Conservation (phyloP, 2,329 filamentous ascomycete species). For the Claviceps sp. region DNA sequence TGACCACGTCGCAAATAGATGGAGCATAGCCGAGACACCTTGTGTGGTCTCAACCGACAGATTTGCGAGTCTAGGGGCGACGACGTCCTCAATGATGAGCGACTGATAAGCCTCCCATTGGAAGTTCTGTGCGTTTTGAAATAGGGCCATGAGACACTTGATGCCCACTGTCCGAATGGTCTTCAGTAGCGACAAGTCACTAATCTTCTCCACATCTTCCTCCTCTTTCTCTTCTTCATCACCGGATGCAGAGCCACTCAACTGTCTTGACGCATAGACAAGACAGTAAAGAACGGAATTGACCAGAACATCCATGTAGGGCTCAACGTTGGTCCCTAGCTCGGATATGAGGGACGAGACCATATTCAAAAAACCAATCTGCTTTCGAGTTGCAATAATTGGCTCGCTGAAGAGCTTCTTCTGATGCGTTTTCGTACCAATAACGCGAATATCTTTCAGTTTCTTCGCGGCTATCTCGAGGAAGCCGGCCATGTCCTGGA, state of each 20-base stretch:
- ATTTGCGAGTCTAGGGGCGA: constrained; percentile 64
- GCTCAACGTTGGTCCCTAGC: constrained; percentile 57
- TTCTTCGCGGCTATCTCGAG: constrained; percentile 68
- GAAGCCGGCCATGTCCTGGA: constrained; percentile 66
- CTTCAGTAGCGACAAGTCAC: constrained; percentile 45
- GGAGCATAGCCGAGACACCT: constrained; percentile 70
- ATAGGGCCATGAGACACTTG: constrained; percentile 69
- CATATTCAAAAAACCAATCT: constrained; percentile 88
- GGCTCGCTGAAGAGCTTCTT: constrained; percentile 43
- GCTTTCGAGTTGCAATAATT: constrained; percentile 57
- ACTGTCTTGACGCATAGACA: constrained; percentile 50
- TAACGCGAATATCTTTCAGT: constrained; percentile 46
- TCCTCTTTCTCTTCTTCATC: constrained; percentile 23
- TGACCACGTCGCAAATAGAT: constrained; percentile 72
- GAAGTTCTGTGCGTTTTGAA: constrained; percentile 56
- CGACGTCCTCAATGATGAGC: constrained; percentile 57
- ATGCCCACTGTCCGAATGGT: constrained; percentile 59
- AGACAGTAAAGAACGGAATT: constrained; percentile 74
- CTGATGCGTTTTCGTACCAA: constrained; percentile 34
- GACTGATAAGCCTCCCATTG: constrained; percentile 61
- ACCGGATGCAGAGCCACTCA: constrained; percentile 27
- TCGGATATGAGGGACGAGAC: constrained; percentile 75
- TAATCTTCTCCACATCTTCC: constrained; percentile 29
- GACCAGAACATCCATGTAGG: constrained; percentile 55
- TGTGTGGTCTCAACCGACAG: constrained; percentile 79